Conservation (phyloP, 805 yeast species). For the Saturnispora bothae region DNA sequence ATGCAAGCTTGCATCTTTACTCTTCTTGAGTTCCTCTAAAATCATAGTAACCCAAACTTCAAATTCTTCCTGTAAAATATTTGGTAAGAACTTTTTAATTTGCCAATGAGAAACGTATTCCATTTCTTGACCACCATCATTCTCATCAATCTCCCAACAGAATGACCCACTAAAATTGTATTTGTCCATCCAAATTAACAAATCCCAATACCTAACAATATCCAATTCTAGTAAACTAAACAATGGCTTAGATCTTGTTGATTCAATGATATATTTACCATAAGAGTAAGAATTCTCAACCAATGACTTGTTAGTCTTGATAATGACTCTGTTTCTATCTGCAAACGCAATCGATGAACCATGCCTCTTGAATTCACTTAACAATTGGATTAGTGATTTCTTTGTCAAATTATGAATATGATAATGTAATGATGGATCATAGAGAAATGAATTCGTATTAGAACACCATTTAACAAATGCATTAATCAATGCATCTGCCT, state of each 20-base stretch:
- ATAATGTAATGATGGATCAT: conserved; percentile 70
- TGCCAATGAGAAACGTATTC: conserved; percentile 66
- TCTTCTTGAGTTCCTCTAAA: conserved; percentile 54
- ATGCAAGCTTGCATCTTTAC: conserved; percentile 31
- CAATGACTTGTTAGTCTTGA: conserved; percentile 63
- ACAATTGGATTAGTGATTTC: conserved; percentile 69
- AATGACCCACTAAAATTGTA: conserved; percentile 73
- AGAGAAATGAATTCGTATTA: conserved; percentile 58
- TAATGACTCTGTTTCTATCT: conserved; percentile 58
- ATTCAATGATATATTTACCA: conserved; percentile 71
- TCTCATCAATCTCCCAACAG: conserved; percentile 30
- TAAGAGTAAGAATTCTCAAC: conserved; percentile 88
- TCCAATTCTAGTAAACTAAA: conserved; percentile 72
- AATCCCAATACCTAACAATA: conserved; percentile 79
- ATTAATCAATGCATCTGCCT: conserved; percentile 79
- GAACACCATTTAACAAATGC: conserved; percentile 82
- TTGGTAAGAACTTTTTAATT: conserved; percentile 61
- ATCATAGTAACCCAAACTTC: conserved; percentile 77
- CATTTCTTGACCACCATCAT: conserved; percentile 30
- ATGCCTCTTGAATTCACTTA: conserved; percentile 66
- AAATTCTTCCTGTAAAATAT: conserved; percentile 69
- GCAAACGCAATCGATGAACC: conserved; percentile 79
- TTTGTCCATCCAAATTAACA: conserved; percentile 91
- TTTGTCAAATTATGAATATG: conserved; percentile 82
- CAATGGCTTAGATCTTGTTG: conserved; percentile 69